Conservation (phyloP, 805 yeast genomes). For the Sporopachydermia lactativora region DNA sequence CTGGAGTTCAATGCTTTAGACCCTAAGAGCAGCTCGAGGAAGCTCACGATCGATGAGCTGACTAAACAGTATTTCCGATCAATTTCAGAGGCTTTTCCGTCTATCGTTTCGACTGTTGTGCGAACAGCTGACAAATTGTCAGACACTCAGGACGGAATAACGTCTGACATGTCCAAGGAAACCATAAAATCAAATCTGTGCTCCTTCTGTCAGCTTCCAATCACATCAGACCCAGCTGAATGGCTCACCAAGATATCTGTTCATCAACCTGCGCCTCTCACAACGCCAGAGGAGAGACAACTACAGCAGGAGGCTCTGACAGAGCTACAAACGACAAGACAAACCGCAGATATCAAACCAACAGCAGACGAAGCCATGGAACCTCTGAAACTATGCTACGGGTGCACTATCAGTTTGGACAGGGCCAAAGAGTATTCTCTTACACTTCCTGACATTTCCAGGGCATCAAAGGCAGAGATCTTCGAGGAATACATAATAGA, state of each 20-base stretch:
- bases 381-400: slow-evolving; percentile 47
- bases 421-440: slow-evolving; percentile 24
- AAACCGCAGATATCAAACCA: too few relatives aligned
- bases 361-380: slow-evolving; percentile 6
- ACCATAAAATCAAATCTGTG: slow-evolving; percentile 24
- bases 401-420: slow-evolving; percentile 54
- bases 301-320: slow-evolving; percentile 17
- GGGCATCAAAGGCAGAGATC: slow-evolving; percentile 21
- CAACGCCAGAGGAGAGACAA: slow-evolving; percentile 24
- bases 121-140: slow-evolving; percentile 72
- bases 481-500: slow-evolving; percentile 40
- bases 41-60: slow-evolving; percentile 72
- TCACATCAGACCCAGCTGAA: slow-evolving; percentile 40
- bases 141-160: slow-evolving; percentile 23
- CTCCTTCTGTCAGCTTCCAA: slow-evolving; percentile 37
- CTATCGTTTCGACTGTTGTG: slow-evolving; percentile 84
- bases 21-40: slow-evolving; percentile 29
- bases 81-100: slow-evolving; percentile 70
- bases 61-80: slow-evolving; percentile 56
- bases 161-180: slow-evolving; percentile 5
- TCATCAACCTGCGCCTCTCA: slow-evolving; percentile 34
- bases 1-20: slow-evolving; percentile 12
- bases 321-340: too few relatives aligned
- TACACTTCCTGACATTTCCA: slow-evolving; percentile 23
- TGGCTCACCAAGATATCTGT: slow-evolving; percentile 68